A percentile compares a stretch with the other conserved stretches of the same genome.
Conservation (phyloP, 805 yeast genomes). For the Candida maltosa region DNA sequence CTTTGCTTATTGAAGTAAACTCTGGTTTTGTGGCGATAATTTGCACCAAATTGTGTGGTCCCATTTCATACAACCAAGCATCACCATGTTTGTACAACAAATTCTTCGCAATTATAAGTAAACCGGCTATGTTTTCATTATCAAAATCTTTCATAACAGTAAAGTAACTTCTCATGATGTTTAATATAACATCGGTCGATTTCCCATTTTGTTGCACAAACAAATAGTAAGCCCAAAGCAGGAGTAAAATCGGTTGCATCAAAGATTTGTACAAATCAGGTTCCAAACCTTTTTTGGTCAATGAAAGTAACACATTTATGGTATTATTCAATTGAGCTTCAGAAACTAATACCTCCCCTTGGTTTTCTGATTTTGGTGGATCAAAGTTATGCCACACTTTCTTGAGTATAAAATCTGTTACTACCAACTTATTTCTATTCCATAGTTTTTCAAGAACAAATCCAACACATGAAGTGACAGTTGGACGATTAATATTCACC, state of each 20-base stretch:
- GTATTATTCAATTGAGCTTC: conserved; percentile 57
- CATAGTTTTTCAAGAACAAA: conserved; percentile 53
- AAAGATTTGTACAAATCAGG: conserved; percentile 20
- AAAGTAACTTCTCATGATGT: conserved; percentile 37
- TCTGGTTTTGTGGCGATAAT: conserved; percentile 13
- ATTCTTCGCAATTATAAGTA: conserved; percentile 29
- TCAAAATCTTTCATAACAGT: conserved; percentile 14
- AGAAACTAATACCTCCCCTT: conserved; percentile 28
- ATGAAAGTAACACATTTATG: conserved; percentile 62
- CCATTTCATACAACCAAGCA: conserved; percentile 40
- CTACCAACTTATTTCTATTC: conserved; percentile 45
- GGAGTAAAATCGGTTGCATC: conserved; percentile 27
- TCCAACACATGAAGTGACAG: conserved; percentile 53
- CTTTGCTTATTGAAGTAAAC: conserved; percentile 11
- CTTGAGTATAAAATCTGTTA: conserved; percentile 56
- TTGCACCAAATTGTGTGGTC: conserved; percentile 37
- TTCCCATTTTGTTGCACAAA: conserved; percentile 29
- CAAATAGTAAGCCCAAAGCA: conserved; percentile 45
- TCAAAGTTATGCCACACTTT: conserved; percentile 44
- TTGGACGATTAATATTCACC: conserved; percentile 57
- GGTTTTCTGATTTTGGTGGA: conserved; percentile 22
- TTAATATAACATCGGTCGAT: conserved; percentile 31
- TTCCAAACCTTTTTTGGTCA: conserved; percentile 42
- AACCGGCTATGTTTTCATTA: conserved; percentile 7
- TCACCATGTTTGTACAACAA: conserved; percentile 24